A percentile compares a stretch with the other conserved stretches of the same genome.
Conservation (phyloP, 305 asterid genomes). For the Fraxinus baroniana region DNA sequence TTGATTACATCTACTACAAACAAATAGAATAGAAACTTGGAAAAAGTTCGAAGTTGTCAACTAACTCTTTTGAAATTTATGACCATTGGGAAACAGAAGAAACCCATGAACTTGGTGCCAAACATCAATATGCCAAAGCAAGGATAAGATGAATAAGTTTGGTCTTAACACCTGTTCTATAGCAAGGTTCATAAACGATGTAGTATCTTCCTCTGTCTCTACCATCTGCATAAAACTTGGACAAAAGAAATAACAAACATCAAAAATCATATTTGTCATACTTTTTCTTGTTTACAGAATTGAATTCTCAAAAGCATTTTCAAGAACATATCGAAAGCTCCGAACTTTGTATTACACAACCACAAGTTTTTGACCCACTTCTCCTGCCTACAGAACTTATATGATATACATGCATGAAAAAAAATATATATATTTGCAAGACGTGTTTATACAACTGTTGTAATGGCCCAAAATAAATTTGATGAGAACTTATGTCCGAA, state of each 20-base stretch:
- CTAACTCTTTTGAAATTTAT: no score
- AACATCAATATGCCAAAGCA: conserved; percentile 1
- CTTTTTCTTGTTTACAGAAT: background rate
- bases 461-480: background rate
- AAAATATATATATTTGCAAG: background rate
- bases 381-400: background rate
- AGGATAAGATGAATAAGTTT: conserved; percentile 1
- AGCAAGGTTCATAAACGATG: conserved; percentile 53
- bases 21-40: no score
- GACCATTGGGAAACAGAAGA: background rate
- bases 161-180: conserved; percentile 43
- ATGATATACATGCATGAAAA: background rate
- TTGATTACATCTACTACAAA: no score
- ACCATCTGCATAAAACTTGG: conserved; percentile 34
- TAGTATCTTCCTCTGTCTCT: conserved; percentile 23
- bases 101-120: background rate
- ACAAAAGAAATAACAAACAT: conserved; percentile 2
- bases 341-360: background rate
- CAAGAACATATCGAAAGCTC: conserved; percentile 22
- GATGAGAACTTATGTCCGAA: background rate
- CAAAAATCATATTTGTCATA: conserved; percentile 7
- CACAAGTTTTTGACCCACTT: background rate
- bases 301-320: conserved; percentile 20
- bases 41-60: no score
- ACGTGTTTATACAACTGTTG: background rate